These are phyloP conservation scores for Ogataea pini DNA, from an alignment of 805 yeast genomes.

Conservation along the genomic window DNA sequence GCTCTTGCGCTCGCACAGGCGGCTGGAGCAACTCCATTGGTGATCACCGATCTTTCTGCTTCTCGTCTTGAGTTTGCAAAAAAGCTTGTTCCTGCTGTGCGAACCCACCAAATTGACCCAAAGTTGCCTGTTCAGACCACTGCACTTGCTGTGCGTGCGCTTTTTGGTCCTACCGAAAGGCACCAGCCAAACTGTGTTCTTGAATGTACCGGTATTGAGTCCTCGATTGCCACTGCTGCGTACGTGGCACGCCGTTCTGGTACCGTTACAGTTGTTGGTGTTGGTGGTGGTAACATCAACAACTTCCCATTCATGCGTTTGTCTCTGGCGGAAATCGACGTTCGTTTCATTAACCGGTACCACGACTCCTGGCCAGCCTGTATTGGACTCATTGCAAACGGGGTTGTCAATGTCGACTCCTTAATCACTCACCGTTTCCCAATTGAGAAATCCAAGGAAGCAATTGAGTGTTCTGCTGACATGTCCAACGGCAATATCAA, in stretches of 20 bases:
- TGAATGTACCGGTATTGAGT: constrained; percentile 57
- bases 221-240: constrained; percentile 46
- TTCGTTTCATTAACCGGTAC: constrained; percentile 53
- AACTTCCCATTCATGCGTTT: constrained; percentile 56
- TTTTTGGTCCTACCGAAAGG: constrained; percentile 38
- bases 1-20: constrained; percentile 49
- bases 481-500: constrained; percentile 48
- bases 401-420: constrained; percentile 43
- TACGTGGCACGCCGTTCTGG: constrained; percentile 50
- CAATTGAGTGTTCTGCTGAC: constrained; percentile 41
- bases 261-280: constrained; percentile 49
- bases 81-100: constrained; percentile 45
- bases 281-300: constrained; percentile 46
- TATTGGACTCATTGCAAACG: constrained; percentile 46
- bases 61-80: constrained; percentile 49
- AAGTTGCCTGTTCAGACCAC: constrained; percentile 36
- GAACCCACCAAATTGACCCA: constrained; percentile 43
- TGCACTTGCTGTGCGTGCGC: constrained; percentile 38
- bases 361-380: constrained; percentile 59
- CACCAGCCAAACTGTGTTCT: constrained; percentile 44
- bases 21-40: constrained; percentile 53
- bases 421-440: constrained; percentile 50
- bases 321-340: constrained; percentile 51
- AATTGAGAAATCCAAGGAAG: constrained; percentile 47
- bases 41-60: constrained; percentile 48